Evolutionary conservation across 306 rosid genomes (phyloP).

Genomic region (Cicer pinnatifidum): DNA sequence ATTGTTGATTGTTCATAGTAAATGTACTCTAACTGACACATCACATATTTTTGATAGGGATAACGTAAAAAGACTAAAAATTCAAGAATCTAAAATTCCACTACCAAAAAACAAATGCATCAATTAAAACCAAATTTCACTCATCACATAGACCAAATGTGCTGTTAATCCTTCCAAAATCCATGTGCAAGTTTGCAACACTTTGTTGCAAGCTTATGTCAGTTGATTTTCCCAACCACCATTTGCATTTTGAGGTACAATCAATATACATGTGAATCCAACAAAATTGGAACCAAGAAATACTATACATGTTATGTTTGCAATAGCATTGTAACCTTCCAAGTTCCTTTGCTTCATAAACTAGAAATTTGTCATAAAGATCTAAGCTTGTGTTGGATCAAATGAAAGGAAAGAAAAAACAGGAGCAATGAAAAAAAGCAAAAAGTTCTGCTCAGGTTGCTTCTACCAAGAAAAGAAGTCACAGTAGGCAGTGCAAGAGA

Average conservation of each 20-base stretch:
- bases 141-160: too few relatives aligned
- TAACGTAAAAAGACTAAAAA: too few relatives aligned
- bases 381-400: neutral
- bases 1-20: too few relatives aligned
- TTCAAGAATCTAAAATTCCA: too few relatives aligned
- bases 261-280: neutral
- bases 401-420: neutral
- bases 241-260: neutral
- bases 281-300: neutral
- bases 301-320: conserved; percentile 15
- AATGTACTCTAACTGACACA: too few relatives aligned
- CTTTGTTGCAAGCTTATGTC: neutral
- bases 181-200: too few relatives aligned
- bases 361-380: neutral
- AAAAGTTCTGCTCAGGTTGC: neutral
- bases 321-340: neutral
- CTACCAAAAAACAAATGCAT: too few relatives aligned
- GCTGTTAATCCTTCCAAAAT: too few relatives aligned
- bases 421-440: neutral
- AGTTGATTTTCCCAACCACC: neutral
- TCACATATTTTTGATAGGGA: too few relatives aligned
- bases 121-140: too few relatives aligned
- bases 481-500: neutral
- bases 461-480: conserved; percentile 8
- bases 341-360: neutral